Evolutionary conservation across 768 basidiomycete genomes (phyloP).

Genomic region (Panaeolus papilionaceus): DNA sequence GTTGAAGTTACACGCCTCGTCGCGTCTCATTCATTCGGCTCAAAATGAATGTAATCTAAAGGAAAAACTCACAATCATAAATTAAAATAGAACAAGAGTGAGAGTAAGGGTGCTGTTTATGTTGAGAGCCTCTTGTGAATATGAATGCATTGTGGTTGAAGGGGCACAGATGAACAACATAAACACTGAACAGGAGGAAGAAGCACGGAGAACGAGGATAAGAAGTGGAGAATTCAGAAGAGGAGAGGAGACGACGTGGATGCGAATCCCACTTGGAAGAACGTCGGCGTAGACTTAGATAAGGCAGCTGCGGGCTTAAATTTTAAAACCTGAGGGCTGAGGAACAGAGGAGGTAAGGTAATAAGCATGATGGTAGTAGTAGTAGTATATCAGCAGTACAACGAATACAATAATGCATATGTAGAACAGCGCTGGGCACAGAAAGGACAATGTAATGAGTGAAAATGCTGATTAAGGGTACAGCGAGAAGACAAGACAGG

Average conservation of each 20-base stretch:
- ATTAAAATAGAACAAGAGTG: no score
- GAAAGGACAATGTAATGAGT: background rate
- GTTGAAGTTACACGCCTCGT: background rate
- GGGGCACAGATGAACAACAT: no score
- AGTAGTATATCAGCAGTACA: slow-evolving; percentile 1
- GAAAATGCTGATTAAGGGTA: background rate
- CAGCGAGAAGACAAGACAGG: no score
- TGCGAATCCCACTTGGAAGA: background rate
- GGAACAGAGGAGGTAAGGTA: background rate
- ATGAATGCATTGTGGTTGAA: no score
- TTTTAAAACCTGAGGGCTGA: background rate
- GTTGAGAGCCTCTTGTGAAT: no score
- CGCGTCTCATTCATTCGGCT: background rate
- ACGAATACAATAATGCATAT: background rate
- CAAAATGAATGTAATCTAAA: background rate
- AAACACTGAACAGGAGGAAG: no score
- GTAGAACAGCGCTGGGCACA: background rate
- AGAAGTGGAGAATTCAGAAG: no score
- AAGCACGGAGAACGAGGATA: no score
- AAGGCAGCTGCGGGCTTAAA: no score
- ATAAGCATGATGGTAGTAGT: background rate
- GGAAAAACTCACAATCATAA: background rate
- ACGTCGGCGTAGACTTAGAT: no score
- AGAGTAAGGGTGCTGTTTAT: no score
- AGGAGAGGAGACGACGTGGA: background rate